phyloP scores from a whole-genome alignment of 2,329 filamentous ascomycete genomes.

The Huntiella savannae region DNA sequence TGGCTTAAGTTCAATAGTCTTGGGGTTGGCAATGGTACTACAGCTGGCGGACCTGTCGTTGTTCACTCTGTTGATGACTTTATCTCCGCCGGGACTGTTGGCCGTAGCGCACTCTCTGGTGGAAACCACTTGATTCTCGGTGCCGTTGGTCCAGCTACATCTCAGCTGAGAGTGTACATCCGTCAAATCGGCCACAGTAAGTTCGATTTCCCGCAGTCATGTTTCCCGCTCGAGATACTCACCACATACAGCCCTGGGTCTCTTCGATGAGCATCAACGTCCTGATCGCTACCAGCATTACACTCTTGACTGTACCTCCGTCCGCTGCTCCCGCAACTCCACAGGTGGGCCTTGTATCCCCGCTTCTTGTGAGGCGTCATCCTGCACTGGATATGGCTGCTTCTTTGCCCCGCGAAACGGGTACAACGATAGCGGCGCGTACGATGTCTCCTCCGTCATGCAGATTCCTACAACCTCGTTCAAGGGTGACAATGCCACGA shows the following conservation, averaged over 20 bases:
- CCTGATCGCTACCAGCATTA: constrained; percentile 3
- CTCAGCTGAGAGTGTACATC: constrained; percentile 1
- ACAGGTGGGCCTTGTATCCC: not conserved
- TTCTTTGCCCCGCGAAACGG: constrained; percentile 1
- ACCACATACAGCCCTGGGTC: constrained; percentile 3
- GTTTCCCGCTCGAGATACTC: not conserved
- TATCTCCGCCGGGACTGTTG: constrained; percentile 6
- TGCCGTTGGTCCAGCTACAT: not conserved
- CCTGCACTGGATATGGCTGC: constrained; percentile 11
- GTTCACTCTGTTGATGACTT: not conserved
- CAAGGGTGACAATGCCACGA: not conserved
- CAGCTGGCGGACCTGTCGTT: constrained; percentile 1
- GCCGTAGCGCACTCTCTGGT: not conserved
- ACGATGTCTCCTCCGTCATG: constrained; percentile 10
- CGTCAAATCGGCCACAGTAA: constrained; percentile 11
- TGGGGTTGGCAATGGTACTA: not conserved
- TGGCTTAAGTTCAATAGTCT: constrained; percentile 7
- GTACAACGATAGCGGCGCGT: not conserved
- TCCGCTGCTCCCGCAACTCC: constrained; percentile 4
- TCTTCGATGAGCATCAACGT: constrained; percentile 8
- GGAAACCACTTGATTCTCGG: constrained; percentile 8
- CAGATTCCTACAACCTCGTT: constrained; percentile 5
- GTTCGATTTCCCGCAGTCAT: not conserved
- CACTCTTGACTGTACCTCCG: constrained; percentile 4
- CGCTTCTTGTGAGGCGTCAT: constrained; percentile 1